Evolutionary conservation across 306 rosid species (phyloP), one percentile per base, ranked within the genome.

Genomic region (Glycine soja): DNA sequence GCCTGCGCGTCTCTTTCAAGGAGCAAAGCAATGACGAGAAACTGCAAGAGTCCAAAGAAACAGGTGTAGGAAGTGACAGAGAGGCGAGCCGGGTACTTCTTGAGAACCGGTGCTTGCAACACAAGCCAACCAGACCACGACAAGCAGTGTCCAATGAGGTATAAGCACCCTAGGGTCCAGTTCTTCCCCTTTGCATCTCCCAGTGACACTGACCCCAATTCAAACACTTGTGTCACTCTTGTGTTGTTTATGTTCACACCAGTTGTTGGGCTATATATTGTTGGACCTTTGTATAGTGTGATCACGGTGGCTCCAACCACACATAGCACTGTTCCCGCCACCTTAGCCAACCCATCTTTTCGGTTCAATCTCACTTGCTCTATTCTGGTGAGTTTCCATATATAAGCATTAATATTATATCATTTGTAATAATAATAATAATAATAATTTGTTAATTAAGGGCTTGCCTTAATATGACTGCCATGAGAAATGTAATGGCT

Each of bases 81-180:
- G 84, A 96, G 97, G 4, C 99, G 88, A 43, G 99, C 99, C 1
- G 99, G 99, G 86, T 96, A 96, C 59, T 96, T 96, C 83, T 96
- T 96, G 18, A 96, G 93, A 3, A 95, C 85, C 0, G 99, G 99
- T 16, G 97, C 91, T 83, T 95, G 99, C 63, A 95, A 43, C 38
- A 96, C 99, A 6, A 96, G 92, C 99, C 99, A 96, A 12, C 15
- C 99, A 16, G 99, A 93, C 99, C 99, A 96, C 2, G 98, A 88
- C 71, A 96, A 82, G 81, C 99, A 96, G 75, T 96, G 99, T 0
- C 99, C 98, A 70, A 96, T 83, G 10, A 96, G 87, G 87, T 90
- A 96, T 3, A 96, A 0, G 52, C 99, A 96, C 0, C 99, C 99
- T 3, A 96, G 88, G 13, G 94, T 90, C 99, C 99, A 96, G 84